Base-by-base conservation (phyloP, 805 yeast genomes). In the Lipomyces chichibuensis region DNA sequence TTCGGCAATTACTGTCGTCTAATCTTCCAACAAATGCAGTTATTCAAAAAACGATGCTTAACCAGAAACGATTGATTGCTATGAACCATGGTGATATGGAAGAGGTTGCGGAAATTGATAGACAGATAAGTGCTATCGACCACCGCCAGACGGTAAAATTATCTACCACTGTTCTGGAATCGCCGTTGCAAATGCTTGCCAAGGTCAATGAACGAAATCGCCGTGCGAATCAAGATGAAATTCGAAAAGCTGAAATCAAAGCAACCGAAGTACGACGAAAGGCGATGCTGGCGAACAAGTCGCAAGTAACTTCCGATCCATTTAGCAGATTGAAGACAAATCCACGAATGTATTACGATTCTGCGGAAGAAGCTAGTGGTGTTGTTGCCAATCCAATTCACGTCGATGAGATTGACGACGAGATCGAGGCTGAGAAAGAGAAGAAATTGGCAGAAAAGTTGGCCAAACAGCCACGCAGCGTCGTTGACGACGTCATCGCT, bases 281-380 rank as follows among this genome's bases (percentile, higher is more conserved):
- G 67, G 75, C 73, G 62, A 66, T 69, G 74, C 71, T 33, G 57
- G 70, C 59, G 29, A 66, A 60, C 32, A 62, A 60, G 17, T 66
- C 71, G 9, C 58, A 49, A 11, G 81, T 73, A 55, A 79, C 79
- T 65, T 82, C 85, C 63, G 85, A 95, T 80, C 98, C 99, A 27
- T 95, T 95, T 78, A 86, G 90, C 72, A 87, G 98, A 77, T 84
- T 95, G 75, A 89, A 91, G 76, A 94, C 98, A 0, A 89, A 87
- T 69, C 91, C 98, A 0, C 86, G 91, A 74, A 86, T 91, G 67
- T 94, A 91, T 78, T 92, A 92, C 65, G 74, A 74, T 62, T 69
- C 78, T 77, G 65, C 79, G 83, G 58, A 86, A 83, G 69, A 82
- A 83, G 69, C 84, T 83, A 67, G 88, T 84, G 56, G 69, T 5